Percentiles rank a stretch among this genome's conserved stretches.
Conservation (phyloP, 768 basidiomycete genomes). For the Russula sp. region DNA sequence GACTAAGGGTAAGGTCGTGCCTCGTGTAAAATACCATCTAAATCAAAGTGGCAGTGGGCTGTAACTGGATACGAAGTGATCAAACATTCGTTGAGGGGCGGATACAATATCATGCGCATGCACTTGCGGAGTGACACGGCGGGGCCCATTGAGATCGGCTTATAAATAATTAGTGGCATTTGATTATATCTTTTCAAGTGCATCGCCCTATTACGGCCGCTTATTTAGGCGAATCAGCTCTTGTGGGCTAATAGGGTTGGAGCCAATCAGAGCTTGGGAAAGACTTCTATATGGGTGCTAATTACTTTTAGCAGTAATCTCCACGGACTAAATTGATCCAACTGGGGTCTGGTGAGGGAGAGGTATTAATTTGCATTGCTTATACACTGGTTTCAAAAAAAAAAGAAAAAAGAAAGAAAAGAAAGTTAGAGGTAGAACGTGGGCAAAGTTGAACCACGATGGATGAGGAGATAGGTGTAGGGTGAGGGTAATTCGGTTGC, state of each 20-base stretch:
- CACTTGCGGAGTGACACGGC: not conserved
- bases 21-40: not conserved
- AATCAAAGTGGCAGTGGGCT: no score
- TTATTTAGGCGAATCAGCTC: not conserved
- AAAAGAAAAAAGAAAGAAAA: not conserved
- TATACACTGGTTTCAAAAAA: not conserved
- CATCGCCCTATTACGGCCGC: not conserved
- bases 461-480: not conserved
- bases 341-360: not conserved
- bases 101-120: not conserved
- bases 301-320: conserved; percentile 10
- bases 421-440: no score
- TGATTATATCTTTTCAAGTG: not conserved
- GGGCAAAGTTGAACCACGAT: no score
- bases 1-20: no score
- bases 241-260: no score
- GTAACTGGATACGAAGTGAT: no score
- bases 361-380: not conserved
- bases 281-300: not conserved
- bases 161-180: conserved; percentile 6
- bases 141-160: not conserved
- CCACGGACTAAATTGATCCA: conserved; percentile 6
- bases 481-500: not conserved
- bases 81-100: not conserved
- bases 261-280: not conserved